These are phyloP conservation scores for Lanzia echinophila DNA, from an alignment of 2,329 filamentous ascomycete genomes.

Conservation along the genomic window DNA sequence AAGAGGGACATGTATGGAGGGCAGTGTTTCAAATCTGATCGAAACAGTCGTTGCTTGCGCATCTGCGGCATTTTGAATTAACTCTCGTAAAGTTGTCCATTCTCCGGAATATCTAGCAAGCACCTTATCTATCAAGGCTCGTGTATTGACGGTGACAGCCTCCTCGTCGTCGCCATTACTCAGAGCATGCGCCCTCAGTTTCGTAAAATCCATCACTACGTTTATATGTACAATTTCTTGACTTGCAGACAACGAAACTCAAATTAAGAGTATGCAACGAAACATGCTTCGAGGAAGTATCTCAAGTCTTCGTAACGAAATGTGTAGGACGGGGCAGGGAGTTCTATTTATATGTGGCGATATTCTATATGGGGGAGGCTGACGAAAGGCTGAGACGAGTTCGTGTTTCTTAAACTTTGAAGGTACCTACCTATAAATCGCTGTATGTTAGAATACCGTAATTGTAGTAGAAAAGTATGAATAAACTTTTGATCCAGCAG, in stretches of 20 bases:
- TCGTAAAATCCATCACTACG: slow-evolving; percentile 58
- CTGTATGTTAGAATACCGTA: too few relatives aligned
- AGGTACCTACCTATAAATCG: too few relatives aligned
- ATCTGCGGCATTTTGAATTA: slow-evolving; percentile 98
- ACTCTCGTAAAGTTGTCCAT: slow-evolving; percentile 82
- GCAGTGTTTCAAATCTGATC: slow-evolving; percentile 86
- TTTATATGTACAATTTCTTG: neutral
- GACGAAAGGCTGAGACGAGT: slow-evolving; percentile 12
- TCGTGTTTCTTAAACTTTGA: too few relatives aligned
- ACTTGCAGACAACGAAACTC: neutral
- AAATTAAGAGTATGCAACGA: too few relatives aligned
- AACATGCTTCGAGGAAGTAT: neutral
- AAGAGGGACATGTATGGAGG: slow-evolving; percentile 68
- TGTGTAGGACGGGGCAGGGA: too few relatives aligned
- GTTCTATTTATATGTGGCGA: neutral
- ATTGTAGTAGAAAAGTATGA: too few relatives aligned
- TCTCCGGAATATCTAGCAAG: slow-evolving; percentile 94
- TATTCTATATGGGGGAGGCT: slow-evolving; percentile 12
- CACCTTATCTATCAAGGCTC: slow-evolving; percentile 96
- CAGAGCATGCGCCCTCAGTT: slow-evolving; percentile 81
- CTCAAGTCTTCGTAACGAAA: neutral
- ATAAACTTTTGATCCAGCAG: too few relatives aligned
- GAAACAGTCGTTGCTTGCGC: slow-evolving; percentile 84
- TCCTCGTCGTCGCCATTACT: slow-evolving; percentile 85
- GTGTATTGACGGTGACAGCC: slow-evolving; percentile 94